These are phyloP conservation scores for Arachnopeziza araneosa DNA, from an alignment of 2,329 filamentous ascomycete genomes.

Conservation along the genomic window DNA sequence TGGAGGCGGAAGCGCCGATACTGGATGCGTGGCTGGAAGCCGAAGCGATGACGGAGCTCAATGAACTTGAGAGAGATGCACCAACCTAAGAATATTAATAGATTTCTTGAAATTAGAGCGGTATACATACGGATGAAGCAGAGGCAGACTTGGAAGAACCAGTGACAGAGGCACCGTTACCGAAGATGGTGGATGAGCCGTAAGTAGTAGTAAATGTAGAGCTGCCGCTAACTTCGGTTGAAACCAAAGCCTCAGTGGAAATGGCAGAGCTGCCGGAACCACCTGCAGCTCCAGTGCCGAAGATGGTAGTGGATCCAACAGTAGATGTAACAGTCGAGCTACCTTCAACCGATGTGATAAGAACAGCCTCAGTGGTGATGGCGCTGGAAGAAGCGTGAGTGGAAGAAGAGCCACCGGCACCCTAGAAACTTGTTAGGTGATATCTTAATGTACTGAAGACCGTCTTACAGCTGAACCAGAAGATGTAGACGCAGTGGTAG, in stretches of 20 bases:
- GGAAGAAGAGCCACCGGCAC: conserved; percentile 3
- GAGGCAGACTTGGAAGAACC: conserved; percentile 9
- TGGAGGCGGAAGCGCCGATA: neutral
- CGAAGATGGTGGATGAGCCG: conserved; percentile 24
- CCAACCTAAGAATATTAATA: conserved; percentile 5
- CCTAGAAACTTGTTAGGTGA: conserved; percentile 1
- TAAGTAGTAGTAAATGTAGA: conserved; percentile 19
- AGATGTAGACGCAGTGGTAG: neutral
- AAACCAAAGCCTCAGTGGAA: conserved; percentile 19
- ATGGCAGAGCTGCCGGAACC: conserved; percentile 12
- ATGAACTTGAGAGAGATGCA: conserved; percentile 2
- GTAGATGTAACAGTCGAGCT: conserved; percentile 20
- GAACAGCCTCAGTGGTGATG: conserved; percentile 24
- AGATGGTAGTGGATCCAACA: conserved; percentile 25
- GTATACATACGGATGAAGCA: conserved; percentile 5
- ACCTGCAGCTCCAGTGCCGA: conserved; percentile 5
- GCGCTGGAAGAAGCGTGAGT: conserved; percentile 9
- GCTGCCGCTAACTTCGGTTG: conserved; percentile 14
- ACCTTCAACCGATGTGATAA: conserved; percentile 19
- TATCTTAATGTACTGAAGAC: neutral
- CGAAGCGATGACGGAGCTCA: neutral
- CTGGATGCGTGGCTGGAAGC: neutral
- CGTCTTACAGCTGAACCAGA: conserved; percentile 1
- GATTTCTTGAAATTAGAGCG: conserved; percentile 1
- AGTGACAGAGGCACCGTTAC: neutral